Evolutionary conservation across 2,329 filamentous ascomycete species (phyloP), one percentile per base, ranked within the genome.

Genomic region (Aureobasidium sp.): DNA sequence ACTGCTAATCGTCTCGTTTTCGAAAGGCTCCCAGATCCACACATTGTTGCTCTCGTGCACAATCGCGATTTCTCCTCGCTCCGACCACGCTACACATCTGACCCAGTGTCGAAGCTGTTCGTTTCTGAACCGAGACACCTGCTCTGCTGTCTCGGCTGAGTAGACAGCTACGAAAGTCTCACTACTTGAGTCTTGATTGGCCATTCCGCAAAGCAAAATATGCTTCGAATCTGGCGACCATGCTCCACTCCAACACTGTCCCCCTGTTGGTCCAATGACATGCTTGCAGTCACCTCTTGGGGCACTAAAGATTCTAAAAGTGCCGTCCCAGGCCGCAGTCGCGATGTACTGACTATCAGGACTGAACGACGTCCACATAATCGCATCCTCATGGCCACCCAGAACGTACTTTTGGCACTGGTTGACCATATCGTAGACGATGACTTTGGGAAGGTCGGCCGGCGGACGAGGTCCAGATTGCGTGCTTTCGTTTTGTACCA

Each of bases 21-120:
- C 25, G n/a, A 57, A 57, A 31, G 53, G 53, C 14, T 57, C 39
- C 53, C 53, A 57, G n/a, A 57, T 36, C 53, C 53, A 57, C 5
- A 57, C 5, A 2, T 44, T 15, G 27, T 31, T 39, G 0, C 1
- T 31, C 51, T 42, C 51, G 39, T 31, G 17, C 11, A 44, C 22
- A 8, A 57, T 45, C 2, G 53, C 41, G 1, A 57, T 45, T 8
- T 57, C 53, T 7, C 39, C 53, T 36, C 41, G 45, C 1, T 11
- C 2, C 11, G 53, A 57, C 53, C 53, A 57, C 6, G 41, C 39
- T 0, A 36, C 36, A 17, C 8, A 11, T 15, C 41, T 15, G 17
- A 34, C 25, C 53, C 53, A 39, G 12, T 20, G 9, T 15, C 14
- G 14, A 2, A 45, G 27, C n/a, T 36, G 2, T 0, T 36, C 27